Conservation (phyloP, 2,329 filamentous ascomycete genomes). For the Fusarium begoniae region DNA sequence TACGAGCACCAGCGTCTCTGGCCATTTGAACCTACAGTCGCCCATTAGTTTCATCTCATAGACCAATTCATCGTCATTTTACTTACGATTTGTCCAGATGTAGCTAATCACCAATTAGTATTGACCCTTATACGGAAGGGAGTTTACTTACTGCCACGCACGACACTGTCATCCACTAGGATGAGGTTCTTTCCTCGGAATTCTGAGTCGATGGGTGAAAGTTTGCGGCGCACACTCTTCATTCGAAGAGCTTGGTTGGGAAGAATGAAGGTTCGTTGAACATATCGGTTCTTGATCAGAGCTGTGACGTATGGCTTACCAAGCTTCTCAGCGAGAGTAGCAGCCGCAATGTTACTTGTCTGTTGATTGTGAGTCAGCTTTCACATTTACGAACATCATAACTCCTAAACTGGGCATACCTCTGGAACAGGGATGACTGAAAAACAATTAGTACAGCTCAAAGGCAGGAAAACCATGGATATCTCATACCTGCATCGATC, state of each 20-base stretch:
- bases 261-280: conserved; percentile 83
- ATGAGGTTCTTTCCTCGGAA: conserved; percentile 83
- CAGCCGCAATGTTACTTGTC: conserved; percentile 83
- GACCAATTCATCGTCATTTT: background rate
- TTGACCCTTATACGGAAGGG: background rate
- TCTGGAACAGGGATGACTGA: conserved; percentile 62
- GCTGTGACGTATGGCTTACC: conserved; percentile 81
- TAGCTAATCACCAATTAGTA: conserved; percentile 41
- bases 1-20: conserved; percentile 81
- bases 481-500: conserved; percentile 70
- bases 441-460: conserved; percentile 4
- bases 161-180: conserved; percentile 89
- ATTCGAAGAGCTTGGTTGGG: conserved; percentile 81
- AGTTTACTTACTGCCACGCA: conserved; percentile 65
- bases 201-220: conserved; percentile 86
- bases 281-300: conserved; percentile 90
- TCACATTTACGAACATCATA: background rate
- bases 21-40: conserved; percentile 68
- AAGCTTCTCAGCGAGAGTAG: conserved; percentile 77
- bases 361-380: conserved; percentile 46
- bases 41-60: conserved; percentile 24
- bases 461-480: background rate
- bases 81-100: conserved; percentile 74
- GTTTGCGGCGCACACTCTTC: conserved; percentile 88
- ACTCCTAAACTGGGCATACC: conserved; percentile 25